Conservation (phyloP, 208 protist genomes). For the Trypanosoma mega region DNA sequence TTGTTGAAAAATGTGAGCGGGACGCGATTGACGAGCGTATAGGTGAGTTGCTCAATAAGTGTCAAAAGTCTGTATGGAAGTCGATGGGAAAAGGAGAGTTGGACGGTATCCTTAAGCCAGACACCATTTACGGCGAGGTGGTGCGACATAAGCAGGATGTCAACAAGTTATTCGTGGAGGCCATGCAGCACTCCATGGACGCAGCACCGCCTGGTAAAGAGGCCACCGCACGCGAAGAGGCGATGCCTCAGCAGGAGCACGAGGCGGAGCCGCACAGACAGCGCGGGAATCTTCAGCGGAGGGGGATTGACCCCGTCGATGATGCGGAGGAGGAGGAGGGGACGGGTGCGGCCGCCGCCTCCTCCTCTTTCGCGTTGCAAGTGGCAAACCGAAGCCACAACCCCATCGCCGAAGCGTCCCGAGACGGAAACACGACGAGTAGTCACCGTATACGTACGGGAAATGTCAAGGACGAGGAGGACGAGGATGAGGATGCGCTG, state of each 20-base stretch:
- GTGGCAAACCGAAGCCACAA: no score
- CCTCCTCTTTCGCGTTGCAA: no score
- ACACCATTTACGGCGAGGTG: constrained; percentile 53
- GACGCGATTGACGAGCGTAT: constrained; percentile 84
- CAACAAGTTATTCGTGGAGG: constrained; percentile 66
- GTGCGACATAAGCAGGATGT: constrained; percentile 63
- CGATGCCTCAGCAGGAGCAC: no score
- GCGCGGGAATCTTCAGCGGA: no score
- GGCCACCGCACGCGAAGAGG: no score
- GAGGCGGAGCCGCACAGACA: no score
- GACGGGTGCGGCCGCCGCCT: no score
- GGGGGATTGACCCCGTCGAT: no score
- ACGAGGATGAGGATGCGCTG: constrained; percentile 50
- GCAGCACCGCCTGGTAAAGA: not conserved
- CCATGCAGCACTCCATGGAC: constrained; percentile 35
- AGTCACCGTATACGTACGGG: not conserved
- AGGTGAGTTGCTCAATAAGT: constrained; percentile 61
- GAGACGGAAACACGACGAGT: not conserved
- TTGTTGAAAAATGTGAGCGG: constrained; percentile 84
- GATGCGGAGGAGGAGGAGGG: constrained; percentile 14
- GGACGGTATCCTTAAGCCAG: constrained; percentile 58
- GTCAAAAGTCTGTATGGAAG: constrained; percentile 75
- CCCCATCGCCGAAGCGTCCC: no score
- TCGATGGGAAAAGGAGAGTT: constrained; percentile 53
- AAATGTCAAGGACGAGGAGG: constrained; percentile 18